Evolutionary conservation across 768 basidiomycete genomes (phyloP), one percentile per base, ranked within the genome.

Genomic region (Mycena kentingensis): DNA sequence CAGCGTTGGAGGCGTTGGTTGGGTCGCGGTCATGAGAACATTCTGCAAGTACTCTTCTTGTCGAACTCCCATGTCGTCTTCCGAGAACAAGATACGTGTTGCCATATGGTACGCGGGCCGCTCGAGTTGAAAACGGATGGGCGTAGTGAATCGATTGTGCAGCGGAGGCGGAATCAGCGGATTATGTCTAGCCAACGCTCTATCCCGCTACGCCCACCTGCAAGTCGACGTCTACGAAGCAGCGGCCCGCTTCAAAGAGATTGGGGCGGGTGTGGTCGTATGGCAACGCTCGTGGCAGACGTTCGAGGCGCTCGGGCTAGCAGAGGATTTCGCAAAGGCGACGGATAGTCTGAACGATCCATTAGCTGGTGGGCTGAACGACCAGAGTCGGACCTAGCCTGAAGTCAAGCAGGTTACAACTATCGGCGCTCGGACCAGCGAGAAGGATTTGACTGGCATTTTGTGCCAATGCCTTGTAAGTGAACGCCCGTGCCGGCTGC

Each of bases 1-100:
- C 77, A 60, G 78, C 74, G n/a, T 64, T 90, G 60, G 85, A 85
- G 65, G 83, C 77, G 63, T 65, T 90, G 52, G 78, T 83, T n/a
- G 63, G 57, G 2, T 46, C 54, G 47, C 58, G 58, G 26, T 60
- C 46, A 55, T 55, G 58, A 59, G 46, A 25, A 7, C 26, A 19
- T 42, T 7, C 21, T n/a, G n/a, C n/a, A n/a, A n/a, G 41, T 42
- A 42, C 8, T 39, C 37, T 39, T 22, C 19, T 22, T 10, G 11
- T 19, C 8, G 18, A 8, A 19, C 13, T 8, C 19, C 37, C 21
- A 39, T 39, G 13, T 22, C 21, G 37, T 8, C 37, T 10, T n/a
- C n/a, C n/a, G 21, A n/a, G 15, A 39, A 22, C 10, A 42, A 27
- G 21, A 42, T 42, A 11, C 41, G 41, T 7, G 41, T 42, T 10